Base-by-base conservation (phyloP, 2,329 filamentous ascomycete genomes). In the Huntiella decipiens region DNA sequence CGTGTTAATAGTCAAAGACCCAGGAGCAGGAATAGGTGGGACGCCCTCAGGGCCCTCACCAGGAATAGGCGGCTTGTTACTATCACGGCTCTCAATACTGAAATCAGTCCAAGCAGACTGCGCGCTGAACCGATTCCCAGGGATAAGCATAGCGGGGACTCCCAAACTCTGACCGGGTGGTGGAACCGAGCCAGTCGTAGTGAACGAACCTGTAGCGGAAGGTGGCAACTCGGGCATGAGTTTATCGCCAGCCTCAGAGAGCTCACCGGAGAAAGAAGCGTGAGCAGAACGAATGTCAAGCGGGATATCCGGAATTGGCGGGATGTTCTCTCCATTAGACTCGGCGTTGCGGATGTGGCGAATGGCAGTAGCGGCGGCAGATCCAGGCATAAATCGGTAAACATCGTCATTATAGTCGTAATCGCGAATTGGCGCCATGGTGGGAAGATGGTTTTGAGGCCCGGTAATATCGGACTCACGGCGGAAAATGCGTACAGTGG, bases 51-150 rank as follows among this genome's bases (percentile, higher is more conserved):
- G 2, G 3, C 6, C 8, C 3, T 28, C 22, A 8, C 22, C 22
- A 28, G 52, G 51, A 43, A 54, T 52, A 8, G 42, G 41, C 6
- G 43, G 44, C 15, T 49, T 46, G 12, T 35, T 17, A 38, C 47
- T 43, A 12, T 42, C 40, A 15, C 61, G 63, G 48, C 69, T 74
- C 12, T 71, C 70, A 7, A 75, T 60, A 0, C 72, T 73, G 50
- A 71, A 68, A 53, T 77, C 72, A 19, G 73, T 76, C 73, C 73
- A 77, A n/a, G 65, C 61, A 1, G 72, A 74, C 45, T 69, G 66
- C 42, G 73, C 68, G 51, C 72, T 76, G 15, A 60, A 58, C 34
- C 71, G 63, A 49, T 73, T 62, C 49, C 60, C 57, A 37, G 64
- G 57, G 44, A 63, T 55, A 43, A 63, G 54, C 52, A 64, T 56